Base-by-base conservation (phyloP, 345 rosid genomes). In the Dovyalis caffra region DNA sequence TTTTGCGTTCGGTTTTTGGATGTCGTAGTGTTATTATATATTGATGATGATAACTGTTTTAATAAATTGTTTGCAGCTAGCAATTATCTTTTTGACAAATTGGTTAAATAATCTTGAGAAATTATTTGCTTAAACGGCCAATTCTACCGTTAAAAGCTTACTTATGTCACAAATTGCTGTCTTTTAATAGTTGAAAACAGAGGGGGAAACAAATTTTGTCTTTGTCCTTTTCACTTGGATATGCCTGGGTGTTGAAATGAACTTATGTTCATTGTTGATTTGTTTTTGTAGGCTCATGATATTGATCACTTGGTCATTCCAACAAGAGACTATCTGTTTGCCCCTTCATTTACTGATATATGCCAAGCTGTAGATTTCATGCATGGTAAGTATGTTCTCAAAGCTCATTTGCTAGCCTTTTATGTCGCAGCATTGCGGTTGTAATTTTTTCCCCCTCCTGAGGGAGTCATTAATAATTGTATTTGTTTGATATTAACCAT, bases 301-400 rank as follows among this genome's bases (percentile, higher is more conserved):
- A 95, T 95, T 79, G 92, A 89, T 37, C 97, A 94, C 74, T 77
- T 92, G n/a, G 91, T 89, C 45, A 88, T 92, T 79, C 99, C 97
- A 64, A 91, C 99, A 15, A 88, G 97, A 76, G 99, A 92, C 76
- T 95, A 92, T 81, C 84, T 90, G 28, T 92, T 88, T 86, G 95
- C 97, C 62, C 99, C 97, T 71, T 90, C 91, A 5, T 79, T 80
- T 74, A 74, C 62, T 0, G 95, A 90, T 67, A 89, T 91, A 68
- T 74, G 80, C 72, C 85, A 37, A 70, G 97, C 97, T 29, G 92
- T 91, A 20, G 85, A 86, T 62, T 94, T 92, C 82, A 90, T 92
- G 84, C 88, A 90, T 40, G 69, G 98, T 92, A 69, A 84, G 92
- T 80, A 28, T 32, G 43, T 64, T 18, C 15, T 66, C 9, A 29